Evolutionary conservation across 208 protist genomes (phyloP).

Genomic region (Trichomonas tenax): DNA sequence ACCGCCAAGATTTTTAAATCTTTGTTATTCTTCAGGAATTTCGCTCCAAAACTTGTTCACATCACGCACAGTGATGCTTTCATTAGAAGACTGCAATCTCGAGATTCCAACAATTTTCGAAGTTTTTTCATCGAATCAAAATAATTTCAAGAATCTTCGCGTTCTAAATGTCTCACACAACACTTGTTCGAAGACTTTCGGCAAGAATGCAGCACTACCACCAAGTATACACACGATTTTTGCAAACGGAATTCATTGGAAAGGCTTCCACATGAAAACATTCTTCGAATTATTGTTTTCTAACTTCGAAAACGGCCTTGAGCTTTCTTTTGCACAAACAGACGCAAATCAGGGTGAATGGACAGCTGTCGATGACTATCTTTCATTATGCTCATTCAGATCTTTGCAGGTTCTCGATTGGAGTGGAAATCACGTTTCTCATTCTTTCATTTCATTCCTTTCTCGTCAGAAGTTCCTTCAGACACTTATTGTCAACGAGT

Average conservation of each 20-base stretch:
- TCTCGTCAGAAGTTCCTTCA: neutral
- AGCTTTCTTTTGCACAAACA: neutral
- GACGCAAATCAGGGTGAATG: neutral
- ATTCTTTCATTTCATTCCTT: neutral
- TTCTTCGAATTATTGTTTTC: neutral
- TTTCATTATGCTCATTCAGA: neutral
- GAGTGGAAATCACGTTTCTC: neutral
- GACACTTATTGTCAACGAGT: neutral
- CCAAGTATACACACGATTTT: neutral
- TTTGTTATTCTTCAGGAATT: neutral
- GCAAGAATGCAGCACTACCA: neutral
- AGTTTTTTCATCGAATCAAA: neutral
- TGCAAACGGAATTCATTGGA: neutral
- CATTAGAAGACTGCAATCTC: neutral
- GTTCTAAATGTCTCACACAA: neutral
- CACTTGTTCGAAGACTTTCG: neutral
- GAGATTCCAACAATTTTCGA: neutral
- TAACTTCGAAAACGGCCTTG: neutral
- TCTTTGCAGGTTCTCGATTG: neutral
- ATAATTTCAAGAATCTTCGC: neutral
- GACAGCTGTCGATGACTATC: neutral
- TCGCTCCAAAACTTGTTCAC: neutral
- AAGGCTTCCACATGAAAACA: neutral
- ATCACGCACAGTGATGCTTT: neutral
- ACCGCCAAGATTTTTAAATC: neutral